Percentiles rank a stretch among this genome's conserved stretches.
Evolutionary conservation across 805 yeast species (phyloP).

Genomic region (Zygoascus ofunaensis): DNA sequence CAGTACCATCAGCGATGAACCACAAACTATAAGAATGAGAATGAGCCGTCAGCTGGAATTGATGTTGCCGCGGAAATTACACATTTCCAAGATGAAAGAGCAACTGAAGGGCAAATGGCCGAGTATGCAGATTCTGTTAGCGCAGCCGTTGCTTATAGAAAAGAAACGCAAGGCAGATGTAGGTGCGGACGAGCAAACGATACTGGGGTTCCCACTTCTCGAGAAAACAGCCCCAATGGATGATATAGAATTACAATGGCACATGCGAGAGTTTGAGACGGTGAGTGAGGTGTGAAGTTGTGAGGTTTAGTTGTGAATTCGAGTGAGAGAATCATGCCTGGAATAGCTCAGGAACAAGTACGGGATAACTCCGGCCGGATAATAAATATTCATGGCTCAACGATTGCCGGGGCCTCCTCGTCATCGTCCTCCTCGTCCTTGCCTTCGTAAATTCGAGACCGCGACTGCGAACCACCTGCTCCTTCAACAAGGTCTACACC

Average conservation of each 20-base stretch:
- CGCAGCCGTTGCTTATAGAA: conserved; percentile 12
- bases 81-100: neutral
- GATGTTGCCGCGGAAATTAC: neutral
- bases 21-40: too few relatives aligned
- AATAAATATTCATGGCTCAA: neutral
- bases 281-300: too few relatives aligned
- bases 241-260: conserved; percentile 12
- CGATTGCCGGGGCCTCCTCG: conserved; percentile 1
- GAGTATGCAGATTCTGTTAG: neutral
- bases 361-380: too few relatives aligned
- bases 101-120: conserved; percentile 2
- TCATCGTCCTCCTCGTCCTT: conserved; percentile 12
- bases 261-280: conserved; percentile 7
- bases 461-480: too few relatives aligned
- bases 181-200: neutral
- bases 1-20: too few relatives aligned
- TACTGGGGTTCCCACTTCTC: conserved; percentile 13
- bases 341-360: too few relatives aligned
- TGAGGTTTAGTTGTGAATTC: too few relatives aligned
- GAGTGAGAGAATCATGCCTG: too few relatives aligned
- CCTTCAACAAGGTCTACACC: conserved; percentile 4
- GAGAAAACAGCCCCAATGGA: conserved; percentile 1
- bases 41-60: neutral
- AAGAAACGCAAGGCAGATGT: too few relatives aligned
- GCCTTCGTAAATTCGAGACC: conserved; percentile 4